Conservation (phyloP, 1,139 yeast species). For the Candida gigantensis region DNA sequence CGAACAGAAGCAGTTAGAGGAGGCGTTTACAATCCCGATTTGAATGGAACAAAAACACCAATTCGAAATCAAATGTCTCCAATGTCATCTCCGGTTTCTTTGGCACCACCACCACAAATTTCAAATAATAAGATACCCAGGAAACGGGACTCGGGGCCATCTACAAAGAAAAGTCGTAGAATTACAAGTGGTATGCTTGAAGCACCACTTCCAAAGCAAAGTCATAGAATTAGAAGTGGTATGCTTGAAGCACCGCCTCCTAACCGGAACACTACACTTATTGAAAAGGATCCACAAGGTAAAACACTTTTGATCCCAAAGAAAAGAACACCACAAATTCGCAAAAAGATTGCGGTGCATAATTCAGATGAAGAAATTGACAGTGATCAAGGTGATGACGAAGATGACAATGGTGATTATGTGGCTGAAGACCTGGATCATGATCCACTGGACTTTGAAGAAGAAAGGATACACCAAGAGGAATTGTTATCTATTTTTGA, state of each 20-base stretch:
- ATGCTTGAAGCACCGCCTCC: constrained; percentile 48
- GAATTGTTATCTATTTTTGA: constrained; percentile 1
- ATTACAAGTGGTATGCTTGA: constrained; percentile 70
- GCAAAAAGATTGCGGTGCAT: background rate
- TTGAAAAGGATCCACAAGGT: background rate
- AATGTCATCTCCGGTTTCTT: constrained; percentile 18
- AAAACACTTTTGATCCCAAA: background rate
- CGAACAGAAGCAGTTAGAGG: background rate
- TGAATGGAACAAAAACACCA: constrained; percentile 19
- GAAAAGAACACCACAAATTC: background rate
- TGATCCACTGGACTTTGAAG: background rate
- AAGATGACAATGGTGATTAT: constrained; percentile 2
- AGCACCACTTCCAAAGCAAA: constrained; percentile 23
- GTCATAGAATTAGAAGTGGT: no score
- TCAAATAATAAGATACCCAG: constrained; percentile 28
- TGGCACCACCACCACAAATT: constrained; percentile 37
- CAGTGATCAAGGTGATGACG: background rate
- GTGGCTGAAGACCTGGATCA: background rate
- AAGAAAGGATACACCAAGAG: constrained; percentile 1
- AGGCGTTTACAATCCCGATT: constrained; percentile 5
- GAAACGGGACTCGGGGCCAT: constrained; percentile 20
- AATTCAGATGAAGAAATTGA: background rate
- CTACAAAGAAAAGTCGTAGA: constrained; percentile 33
- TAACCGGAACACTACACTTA: no score
- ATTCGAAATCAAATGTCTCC: constrained; percentile 6